Conservation (phyloP, 2,329 filamentous ascomycete genomes). For the Aspergillus chevalieri region DNA sequence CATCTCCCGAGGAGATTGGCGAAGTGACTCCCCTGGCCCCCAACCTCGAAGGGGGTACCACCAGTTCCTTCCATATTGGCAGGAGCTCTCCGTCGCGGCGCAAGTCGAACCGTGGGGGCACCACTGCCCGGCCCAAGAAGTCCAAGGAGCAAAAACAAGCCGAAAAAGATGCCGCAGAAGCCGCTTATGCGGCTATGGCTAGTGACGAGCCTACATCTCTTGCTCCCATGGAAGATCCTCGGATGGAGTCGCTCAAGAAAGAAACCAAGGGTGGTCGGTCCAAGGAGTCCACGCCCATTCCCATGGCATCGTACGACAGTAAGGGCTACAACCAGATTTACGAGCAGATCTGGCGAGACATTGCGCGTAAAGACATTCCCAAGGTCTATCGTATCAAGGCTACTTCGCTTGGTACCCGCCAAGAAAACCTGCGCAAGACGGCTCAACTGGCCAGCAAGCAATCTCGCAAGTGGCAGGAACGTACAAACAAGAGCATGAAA, state of each 20-base stretch:
- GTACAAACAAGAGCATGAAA: slow-evolving; percentile 97
- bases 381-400: slow-evolving; percentile 87
- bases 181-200: slow-evolving; percentile 68
- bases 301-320: slow-evolving; percentile 66
- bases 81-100: slow-evolving; percentile 48
- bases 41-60: slow-evolving; percentile 76
- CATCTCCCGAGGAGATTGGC: slow-evolving; percentile 64
- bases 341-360: slow-evolving; percentile 93
- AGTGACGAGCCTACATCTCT: slow-evolving; percentile 39
- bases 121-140: slow-evolving; percentile 68
- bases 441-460: slow-evolving; percentile 95
- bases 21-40: slow-evolving; percentile 67
- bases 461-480: slow-evolving; percentile 91
- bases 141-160: slow-evolving; percentile 69
- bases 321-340: slow-evolving; percentile 97
- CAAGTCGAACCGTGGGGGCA: slow-evolving; percentile 48
- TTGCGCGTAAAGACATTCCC: slow-evolving; percentile 86
- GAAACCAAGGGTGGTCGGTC: slow-evolving; percentile 34
- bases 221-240: slow-evolving; percentile 53
- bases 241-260: slow-evolving; percentile 40
- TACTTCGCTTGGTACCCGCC: slow-evolving; percentile 76
- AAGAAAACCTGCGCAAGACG: slow-evolving; percentile 96
- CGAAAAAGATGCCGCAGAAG: slow-evolving; percentile 71
- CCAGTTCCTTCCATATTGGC: slow-evolving; percentile 73
- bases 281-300: slow-evolving; percentile 41